Evolutionary conservation across 169 alveolate genomes (phyloP), one percentile per base, ranked within the genome.

Genomic region (Plasmodium coatneyi): DNA sequence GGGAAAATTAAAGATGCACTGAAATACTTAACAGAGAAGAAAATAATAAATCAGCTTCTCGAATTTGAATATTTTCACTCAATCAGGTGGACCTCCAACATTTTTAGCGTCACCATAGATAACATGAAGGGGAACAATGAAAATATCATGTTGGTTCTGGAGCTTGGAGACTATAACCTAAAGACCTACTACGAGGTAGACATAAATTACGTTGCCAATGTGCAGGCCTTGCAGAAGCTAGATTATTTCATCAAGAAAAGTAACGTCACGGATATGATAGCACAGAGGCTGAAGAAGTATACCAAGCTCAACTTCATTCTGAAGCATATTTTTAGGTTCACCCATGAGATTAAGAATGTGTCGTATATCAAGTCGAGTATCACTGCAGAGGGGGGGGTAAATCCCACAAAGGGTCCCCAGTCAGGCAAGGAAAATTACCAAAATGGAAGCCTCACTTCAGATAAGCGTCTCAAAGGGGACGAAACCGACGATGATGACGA

Each of bases 21-120:
- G 76, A 91, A 80, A 91, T 71, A 80, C 41, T 49, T 91, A 71
- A 80, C 78, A 16, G 54, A 80, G n/a, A 80, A 81, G 81, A 81
- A 91, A 22, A 71, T 91, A 66, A 91, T 91, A 43, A 91, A 91
- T 54, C 60, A 91, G 49, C 54, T 91, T 19, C 36, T 91, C 41
- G 95, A 91, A 71, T 91, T 80, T 91, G 95, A 91, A 81, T 91
- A 91, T 91, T 91, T 54, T 30, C 95, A 91, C 56, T 91, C 95
- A 22, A 66, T 3, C 39, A 91, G 56, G 82, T 91, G 95, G 95
- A 30, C 46, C 32, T 70, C 95, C 9, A 72, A 66, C 56, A 91
- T 25, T 32, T 91, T 81, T 71, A 82, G 84, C 71, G 71, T 91
- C 41, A 81, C 91, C 41, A 91, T 91, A 46, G 84, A 80, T 22